Evolutionary conservation across 2,329 filamentous ascomycete species (phyloP), one percentile per base, ranked within the genome.

Genomic region (Aspergillus phoenicis): DNA sequence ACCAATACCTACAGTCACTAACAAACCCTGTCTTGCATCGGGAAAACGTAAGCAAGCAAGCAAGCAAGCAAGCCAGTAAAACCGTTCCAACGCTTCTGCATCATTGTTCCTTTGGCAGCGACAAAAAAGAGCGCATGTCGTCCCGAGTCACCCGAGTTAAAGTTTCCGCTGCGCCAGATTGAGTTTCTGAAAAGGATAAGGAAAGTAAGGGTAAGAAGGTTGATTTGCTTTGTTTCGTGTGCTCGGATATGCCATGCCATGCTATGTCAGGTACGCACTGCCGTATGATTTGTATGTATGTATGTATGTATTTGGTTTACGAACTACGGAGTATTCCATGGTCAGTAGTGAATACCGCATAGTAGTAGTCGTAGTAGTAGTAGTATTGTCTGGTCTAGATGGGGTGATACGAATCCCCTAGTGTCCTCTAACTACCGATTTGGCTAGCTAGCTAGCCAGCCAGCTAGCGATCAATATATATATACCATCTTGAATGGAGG

Each of bases 21-120:
- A 36, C 33, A 36, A 26, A 36, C 33, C 11, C 33, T 5, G 28
- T 30, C 33, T 5, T 36, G 33, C 33, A 36, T 4, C 33, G 11
- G 10, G 11, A 36, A 15, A 36, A 20, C 20, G 20, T 20, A 20
- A 10, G 1, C 3, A 28, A 11, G 30, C 5, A 20, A 10, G 1
- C 3, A 28, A 11, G 30, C 5, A 43, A 43, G 39, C 39, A 43
- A 43, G n/a, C 39, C 17, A 20, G 39, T 5, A 43, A 7, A 36
- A 36, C 33, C 33, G 33, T 52, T 17, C 48, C 30, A 59, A 59
- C 58, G 58, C 36, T 60, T 60, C 61, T 65, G 62, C 54, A 54
- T 58, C 41, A 2, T 58, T 58, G 47, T 45, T 66, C 57, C 33
- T 36, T 36, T 30, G 28, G 28, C 28, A 30, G 33, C 33, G 10